Percentiles rank a stretch among this genome's conserved stretches.
Conservation (phyloP, 805 yeast genomes). For the Candida schatavii region DNA sequence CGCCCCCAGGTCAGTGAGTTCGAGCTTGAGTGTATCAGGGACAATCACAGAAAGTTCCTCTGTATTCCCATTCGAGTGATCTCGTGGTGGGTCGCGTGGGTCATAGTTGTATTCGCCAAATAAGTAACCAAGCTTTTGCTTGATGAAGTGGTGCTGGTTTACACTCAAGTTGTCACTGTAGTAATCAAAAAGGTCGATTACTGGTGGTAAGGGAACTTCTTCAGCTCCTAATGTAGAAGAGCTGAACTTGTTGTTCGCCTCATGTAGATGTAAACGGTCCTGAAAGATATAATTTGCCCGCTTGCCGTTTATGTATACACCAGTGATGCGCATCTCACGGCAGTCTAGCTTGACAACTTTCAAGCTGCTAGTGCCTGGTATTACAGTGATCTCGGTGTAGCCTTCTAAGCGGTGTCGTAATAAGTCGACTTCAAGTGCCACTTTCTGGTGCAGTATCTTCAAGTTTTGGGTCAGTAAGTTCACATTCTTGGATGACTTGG, state of each 20-base stretch:
- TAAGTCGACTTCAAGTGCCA: conserved; percentile 76
- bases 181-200: conserved; percentile 40
- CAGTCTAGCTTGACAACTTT: conserved; percentile 72
- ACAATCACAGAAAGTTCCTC: conserved; percentile 63
- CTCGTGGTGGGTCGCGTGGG: conserved; percentile 17
- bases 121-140: conserved; percentile 50
- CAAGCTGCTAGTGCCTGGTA: conserved; percentile 63
- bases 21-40: conserved; percentile 65
- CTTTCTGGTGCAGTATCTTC: conserved; percentile 80
- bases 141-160: conserved; percentile 58
- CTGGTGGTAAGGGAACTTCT: conserved; percentile 17
- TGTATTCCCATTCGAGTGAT: conserved; percentile 36
- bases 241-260: background rate
- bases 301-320: conserved; percentile 58
- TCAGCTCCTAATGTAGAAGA: conserved; percentile 17
- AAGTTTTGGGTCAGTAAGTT: conserved; percentile 45
- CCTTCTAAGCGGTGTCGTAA: conserved; percentile 60
- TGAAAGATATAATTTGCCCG: conserved; percentile 53
- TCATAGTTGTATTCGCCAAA: conserved; percentile 46
- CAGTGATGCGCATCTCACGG: conserved; percentile 64
- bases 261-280: conserved; percentile 50
- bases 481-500: conserved; percentile 15
- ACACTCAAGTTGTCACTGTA: conserved; percentile 39
- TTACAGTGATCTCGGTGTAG: conserved; percentile 75
- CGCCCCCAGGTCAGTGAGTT: conserved; percentile 30